Conservation (phyloP, 2,329 filamentous ascomycete species). For the Nemania diffusa region DNA sequence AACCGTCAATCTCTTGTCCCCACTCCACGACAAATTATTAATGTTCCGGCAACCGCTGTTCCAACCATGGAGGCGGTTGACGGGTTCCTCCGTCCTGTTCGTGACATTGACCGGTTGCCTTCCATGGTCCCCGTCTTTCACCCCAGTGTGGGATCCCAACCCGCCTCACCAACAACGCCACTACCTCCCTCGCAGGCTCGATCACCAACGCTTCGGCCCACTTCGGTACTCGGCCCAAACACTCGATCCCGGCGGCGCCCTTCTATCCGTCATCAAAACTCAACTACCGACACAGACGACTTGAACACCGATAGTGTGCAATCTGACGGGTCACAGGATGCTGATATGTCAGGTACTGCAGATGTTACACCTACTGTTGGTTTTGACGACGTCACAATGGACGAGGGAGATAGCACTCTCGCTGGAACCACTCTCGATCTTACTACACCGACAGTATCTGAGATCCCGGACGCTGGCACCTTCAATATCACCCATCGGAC, state of each 20-base stretch:
- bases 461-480: slow-evolving; percentile 86
- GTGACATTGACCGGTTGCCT: slow-evolving; percentile 83
- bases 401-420: slow-evolving; percentile 82
- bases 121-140: slow-evolving; percentile 80
- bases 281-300: slow-evolving; percentile 90
- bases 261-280: slow-evolving; percentile 89
- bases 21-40: slow-evolving; percentile 64
- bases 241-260: slow-evolving; percentile 75
- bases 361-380: slow-evolving; percentile 85
- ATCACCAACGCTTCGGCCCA: slow-evolving; percentile 66
- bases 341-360: slow-evolving; percentile 81
- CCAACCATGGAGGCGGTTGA: slow-evolving; percentile 76
- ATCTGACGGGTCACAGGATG: slow-evolving; percentile 80
- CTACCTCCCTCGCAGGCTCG: slow-evolving; percentile 72
- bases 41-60: slow-evolving; percentile 74
- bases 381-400: slow-evolving; percentile 83
- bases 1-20: slow-evolving; percentile 61
- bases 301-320: slow-evolving; percentile 83
- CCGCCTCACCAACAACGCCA: slow-evolving; percentile 89
- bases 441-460: slow-evolving; percentile 80
- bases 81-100: slow-evolving; percentile 81
- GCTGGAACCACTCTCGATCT: slow-evolving; percentile 79
- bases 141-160: slow-evolving; percentile 81
- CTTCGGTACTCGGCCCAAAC: slow-evolving; percentile 62
- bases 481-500: slow-evolving; percentile 94